phyloP scores from a whole-genome alignment of 139 green algal species.

The Tetradesmus obliquus region DNA sequence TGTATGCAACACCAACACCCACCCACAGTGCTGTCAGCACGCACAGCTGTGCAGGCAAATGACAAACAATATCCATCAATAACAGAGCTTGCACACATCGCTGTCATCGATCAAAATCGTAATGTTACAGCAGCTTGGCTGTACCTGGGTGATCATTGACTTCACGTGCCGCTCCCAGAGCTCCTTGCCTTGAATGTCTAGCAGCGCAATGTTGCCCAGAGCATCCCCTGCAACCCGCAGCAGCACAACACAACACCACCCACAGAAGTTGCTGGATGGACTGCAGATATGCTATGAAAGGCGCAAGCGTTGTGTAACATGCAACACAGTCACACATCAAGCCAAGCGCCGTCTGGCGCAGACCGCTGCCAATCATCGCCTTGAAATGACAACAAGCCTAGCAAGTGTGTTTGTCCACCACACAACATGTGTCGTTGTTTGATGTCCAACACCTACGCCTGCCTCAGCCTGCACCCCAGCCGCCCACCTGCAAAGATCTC shows the following conservation, averaged over 20 bases:
- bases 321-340: no score
- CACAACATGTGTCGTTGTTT: no score
- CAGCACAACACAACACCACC: neutral
- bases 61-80: neutral
- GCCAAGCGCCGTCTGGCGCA: no score
- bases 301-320: no score
- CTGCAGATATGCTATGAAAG: neutral
- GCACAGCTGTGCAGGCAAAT: neutral
- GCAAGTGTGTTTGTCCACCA: no score
- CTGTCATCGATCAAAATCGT: no score
- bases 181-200: conserved; percentile 79
- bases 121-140: neutral
- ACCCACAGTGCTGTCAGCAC: no score
- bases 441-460: neutral
- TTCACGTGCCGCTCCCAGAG: conserved; percentile 94
- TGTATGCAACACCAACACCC: neutral
- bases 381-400: no score
- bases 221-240: conserved; percentile 72
- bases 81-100: no score
- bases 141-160: conserved; percentile 64
- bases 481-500: conserved; percentile 84
- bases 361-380: no score
- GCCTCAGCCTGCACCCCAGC: neutral
- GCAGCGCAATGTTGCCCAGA: conserved; percentile 90
- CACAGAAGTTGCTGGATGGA: neutral